A percentile compares a stretch with the other conserved stretches of the same genome.
Conservation (phyloP, 805 yeast genomes). For the Maudiozyma saulgeensis region DNA sequence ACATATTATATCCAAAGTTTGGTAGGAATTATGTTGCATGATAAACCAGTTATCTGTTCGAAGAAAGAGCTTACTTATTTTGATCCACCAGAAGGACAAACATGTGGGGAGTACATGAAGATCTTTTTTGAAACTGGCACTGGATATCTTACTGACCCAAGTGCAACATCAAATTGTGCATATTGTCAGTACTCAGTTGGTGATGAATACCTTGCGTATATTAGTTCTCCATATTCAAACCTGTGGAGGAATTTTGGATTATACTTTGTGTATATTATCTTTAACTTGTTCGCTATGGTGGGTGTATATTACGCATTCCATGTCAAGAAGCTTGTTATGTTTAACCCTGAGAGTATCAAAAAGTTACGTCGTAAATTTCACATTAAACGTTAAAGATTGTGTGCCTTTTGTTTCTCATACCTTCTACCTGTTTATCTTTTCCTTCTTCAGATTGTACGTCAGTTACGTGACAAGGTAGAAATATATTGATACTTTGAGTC, state of each 20-base stretch:
- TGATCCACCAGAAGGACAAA: slow-evolving; percentile 15
- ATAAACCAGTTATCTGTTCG: slow-evolving; percentile 36
- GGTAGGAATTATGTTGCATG: slow-evolving; percentile 41
- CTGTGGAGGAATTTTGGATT: slow-evolving; percentile 56
- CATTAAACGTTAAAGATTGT: not conserved
- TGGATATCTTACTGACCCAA: slow-evolving; percentile 19
- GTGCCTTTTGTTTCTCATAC: no score
- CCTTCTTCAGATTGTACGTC: no score
- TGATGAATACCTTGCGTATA: slow-evolving; percentile 38
- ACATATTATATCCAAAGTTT: slow-evolving; percentile 38
- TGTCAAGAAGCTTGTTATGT: slow-evolving; percentile 4
- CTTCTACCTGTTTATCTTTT: no score
- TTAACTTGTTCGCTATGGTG: slow-evolving; percentile 35
- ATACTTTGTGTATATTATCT: slow-evolving; percentile 38
- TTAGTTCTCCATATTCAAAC: slow-evolving; percentile 24
- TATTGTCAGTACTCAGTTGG: slow-evolving; percentile 47
- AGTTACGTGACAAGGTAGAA: no score
- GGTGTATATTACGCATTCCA: slow-evolving; percentile 49
- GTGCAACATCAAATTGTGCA: slow-evolving; percentile 40
- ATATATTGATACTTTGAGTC: no score
- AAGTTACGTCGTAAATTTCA: not conserved
- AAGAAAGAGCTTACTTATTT: slow-evolving; percentile 13
- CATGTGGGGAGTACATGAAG: slow-evolving; percentile 19
- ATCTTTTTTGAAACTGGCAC: slow-evolving; percentile 10
- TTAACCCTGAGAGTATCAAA: not conserved